Evolutionary conservation across 768 basidiomycete genomes (phyloP).

Genomic region (Serendipita sp.): DNA sequence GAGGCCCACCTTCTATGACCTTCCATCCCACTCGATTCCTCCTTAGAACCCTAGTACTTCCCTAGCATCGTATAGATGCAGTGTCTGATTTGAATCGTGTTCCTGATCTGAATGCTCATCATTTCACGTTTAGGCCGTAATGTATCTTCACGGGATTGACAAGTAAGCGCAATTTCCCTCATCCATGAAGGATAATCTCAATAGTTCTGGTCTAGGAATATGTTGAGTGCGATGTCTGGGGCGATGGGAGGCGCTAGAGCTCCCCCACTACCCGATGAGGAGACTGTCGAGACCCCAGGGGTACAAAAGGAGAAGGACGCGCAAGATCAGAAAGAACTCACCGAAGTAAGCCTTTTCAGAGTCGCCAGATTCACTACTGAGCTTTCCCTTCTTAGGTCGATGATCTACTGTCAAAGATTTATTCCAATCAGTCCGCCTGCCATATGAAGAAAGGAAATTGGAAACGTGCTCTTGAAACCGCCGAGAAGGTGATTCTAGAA

Average conservation of each 20-base stretch:
- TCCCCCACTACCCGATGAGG: not conserved
- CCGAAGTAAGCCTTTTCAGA: constrained; percentile 34
- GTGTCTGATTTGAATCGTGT: not conserved
- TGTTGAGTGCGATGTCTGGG: constrained; percentile 6
- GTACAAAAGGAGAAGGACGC: constrained; percentile 15
- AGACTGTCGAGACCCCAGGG: not conserved
- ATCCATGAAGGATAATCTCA: not conserved
- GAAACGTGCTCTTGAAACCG: constrained; percentile 64
- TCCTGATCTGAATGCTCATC: not conserved
- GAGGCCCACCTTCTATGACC: not conserved
- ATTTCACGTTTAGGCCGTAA: constrained; percentile 33
- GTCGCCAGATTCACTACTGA: not conserved
- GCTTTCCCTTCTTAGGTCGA: constrained; percentile 37
- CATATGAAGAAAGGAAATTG: constrained; percentile 69
- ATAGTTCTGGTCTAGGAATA: constrained; percentile 6
- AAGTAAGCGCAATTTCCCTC: constrained; percentile 35
- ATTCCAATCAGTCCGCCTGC: constrained; percentile 73
- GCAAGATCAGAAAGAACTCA: constrained; percentile 35
- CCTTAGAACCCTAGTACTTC: constrained; percentile 11
- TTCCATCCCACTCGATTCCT: not conserved
- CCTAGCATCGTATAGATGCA: not conserved
- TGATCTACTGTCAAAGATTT: constrained; percentile 61
- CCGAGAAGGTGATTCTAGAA: constrained; percentile 43
- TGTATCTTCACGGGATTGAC: constrained; percentile 62
- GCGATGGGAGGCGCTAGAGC: not conserved